Evolutionary conservation across 148 eudicot genomes (phyloP).

Genomic region (Amaranthus cruentus): DNA sequence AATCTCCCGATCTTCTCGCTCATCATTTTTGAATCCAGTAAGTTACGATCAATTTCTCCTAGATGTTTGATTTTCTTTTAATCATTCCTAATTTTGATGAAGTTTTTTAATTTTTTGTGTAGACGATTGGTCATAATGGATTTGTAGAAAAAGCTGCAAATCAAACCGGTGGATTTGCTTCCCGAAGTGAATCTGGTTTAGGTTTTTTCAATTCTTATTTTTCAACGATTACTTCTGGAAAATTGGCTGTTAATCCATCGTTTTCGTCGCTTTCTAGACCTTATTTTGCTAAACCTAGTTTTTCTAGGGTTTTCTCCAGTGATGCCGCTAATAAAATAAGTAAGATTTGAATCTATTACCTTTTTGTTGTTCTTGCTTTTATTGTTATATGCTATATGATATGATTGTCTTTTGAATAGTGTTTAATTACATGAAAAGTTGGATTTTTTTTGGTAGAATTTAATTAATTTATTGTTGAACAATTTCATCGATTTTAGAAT

Average conservation of each 20-base stretch:
- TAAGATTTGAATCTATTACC: not conserved
- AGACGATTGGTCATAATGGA: not conserved
- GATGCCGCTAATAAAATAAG: not conserved
- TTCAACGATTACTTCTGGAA: not conserved
- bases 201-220: constrained; percentile 4
- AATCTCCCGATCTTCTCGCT: constrained; percentile 9
- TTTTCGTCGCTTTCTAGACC: constrained; percentile 2
- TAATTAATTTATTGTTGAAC: too few relatives aligned
- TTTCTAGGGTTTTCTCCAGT: not conserved
- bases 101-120: not conserved
- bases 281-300: constrained; percentile 1
- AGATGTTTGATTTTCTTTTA: not conserved
- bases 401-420: not conserved
- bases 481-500: not conserved
- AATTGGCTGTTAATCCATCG: not conserved
- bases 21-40: not conserved
- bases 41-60: not conserved
- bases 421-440: too few relatives aligned
- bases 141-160: not conserved
- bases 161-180: not conserved
- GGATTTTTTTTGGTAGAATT: too few relatives aligned
- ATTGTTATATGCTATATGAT: not conserved
- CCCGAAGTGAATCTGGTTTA: not conserved
- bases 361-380: not conserved
- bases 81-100: not conserved